These are phyloP conservation scores for Vachellia collinsii DNA, from an alignment of 306 rosid genomes.

Conservation along the genomic window DNA sequence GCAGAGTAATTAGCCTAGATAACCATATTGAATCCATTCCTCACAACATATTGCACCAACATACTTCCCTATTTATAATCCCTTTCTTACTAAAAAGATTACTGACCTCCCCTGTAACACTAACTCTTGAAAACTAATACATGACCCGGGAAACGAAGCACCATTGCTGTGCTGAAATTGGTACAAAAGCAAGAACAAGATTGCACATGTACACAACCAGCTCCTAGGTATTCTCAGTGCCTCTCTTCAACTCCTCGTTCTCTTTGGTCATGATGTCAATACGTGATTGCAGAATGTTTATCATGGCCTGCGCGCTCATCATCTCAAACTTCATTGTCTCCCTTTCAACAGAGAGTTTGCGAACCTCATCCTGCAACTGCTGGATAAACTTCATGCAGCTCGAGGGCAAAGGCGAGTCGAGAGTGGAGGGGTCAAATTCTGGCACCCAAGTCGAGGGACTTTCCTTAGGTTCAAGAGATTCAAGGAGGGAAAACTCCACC, in stretches of 20 bases:
- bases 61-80: background rate
- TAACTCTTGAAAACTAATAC: constrained; percentile 28
- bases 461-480: constrained; percentile 78
- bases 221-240: constrained; percentile 32
- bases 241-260: constrained; percentile 66
- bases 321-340: constrained; percentile 84
- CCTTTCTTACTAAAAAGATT: background rate
- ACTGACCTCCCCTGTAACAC: background rate
- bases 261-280: constrained; percentile 68
- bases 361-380: constrained; percentile 70
- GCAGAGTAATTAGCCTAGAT: background rate
- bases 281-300: constrained; percentile 79
- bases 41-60: background rate
- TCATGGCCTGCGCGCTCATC: constrained; percentile 87
- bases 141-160: constrained; percentile 35
- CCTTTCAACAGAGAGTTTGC: constrained; percentile 67
- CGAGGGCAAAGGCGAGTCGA: constrained; percentile 64
- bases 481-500: constrained; percentile 83
- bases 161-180: constrained; percentile 32
- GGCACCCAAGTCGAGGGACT: constrained; percentile 44
- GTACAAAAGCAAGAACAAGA: constrained; percentile 29
- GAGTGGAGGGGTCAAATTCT: constrained; percentile 48
- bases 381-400: constrained; percentile 69
- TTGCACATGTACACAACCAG: background rate
- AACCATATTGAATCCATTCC: background rate